Percentiles rank a stretch among this genome's conserved stretches.
Evolutionary conservation across 2,329 filamentous ascomycete genomes (phyloP).

Genomic region (Colletotrichum endophyticum): DNA sequence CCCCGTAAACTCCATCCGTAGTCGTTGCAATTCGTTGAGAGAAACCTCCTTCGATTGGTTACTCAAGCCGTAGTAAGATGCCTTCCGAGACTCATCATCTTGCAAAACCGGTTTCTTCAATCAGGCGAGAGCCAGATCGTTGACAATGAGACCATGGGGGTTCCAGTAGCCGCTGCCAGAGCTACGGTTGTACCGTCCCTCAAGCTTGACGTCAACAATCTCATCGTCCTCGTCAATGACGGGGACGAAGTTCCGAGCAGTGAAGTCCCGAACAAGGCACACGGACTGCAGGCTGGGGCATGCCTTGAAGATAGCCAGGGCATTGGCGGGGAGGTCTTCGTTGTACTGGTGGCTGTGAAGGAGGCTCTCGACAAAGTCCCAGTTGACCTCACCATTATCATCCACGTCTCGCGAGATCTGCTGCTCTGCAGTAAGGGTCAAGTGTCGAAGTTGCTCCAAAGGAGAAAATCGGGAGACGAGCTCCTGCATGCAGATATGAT

Average conservation of each 20-base stretch:
- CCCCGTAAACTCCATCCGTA: not conserved
- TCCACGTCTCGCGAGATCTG: accelerated
- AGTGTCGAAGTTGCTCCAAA: not conserved
- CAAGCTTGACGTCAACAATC: not conserved
- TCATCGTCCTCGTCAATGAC: not conserved
- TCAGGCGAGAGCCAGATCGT: not conserved
- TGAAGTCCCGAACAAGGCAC: not conserved
- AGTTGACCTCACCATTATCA: not conserved
- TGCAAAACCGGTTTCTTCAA: not conserved
- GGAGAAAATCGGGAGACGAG: not conserved
- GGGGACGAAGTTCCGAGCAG: not conserved
- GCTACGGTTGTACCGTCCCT: not conserved
- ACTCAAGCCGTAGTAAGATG: not conserved
- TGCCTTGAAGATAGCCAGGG: not conserved
- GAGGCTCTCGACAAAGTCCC: not conserved
- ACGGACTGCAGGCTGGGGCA: not conserved
- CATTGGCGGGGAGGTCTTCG: not conserved
- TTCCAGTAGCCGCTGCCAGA: not conserved
- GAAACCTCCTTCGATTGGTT: not conserved
- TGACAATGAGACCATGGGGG: not conserved
- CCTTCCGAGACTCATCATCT: not conserved
- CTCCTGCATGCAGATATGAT: accelerated
- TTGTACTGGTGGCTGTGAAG: not conserved
- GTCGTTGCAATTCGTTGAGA: not conserved
- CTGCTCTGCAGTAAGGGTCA: not conserved